phyloP scores from a whole-genome alignment of 164 flowering plant genomes.

The Aristolochia californica region DNA sequence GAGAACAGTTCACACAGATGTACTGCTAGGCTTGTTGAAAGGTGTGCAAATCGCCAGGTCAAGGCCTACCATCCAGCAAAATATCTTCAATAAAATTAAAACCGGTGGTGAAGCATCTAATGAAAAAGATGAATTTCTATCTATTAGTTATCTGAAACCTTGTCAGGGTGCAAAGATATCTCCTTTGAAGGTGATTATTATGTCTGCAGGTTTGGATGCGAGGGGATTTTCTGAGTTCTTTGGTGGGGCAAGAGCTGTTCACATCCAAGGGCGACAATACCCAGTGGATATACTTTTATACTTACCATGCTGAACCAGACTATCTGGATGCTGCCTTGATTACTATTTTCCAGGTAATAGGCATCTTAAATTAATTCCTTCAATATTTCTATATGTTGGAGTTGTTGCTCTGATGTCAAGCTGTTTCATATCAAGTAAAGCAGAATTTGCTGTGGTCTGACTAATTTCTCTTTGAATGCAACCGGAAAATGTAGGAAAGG shows the following conservation, averaged over 20 bases:
- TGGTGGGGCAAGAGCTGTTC: constrained; percentile 87
- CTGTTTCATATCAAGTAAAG: too few relatives aligned
- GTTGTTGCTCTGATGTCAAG: too few relatives aligned
- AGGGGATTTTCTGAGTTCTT: constrained; percentile 75
- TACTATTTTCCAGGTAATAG: constrained; percentile 79
- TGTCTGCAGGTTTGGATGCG: constrained; percentile 98
- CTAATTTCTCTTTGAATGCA: too few relatives aligned
- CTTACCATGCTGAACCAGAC: constrained; percentile 53
- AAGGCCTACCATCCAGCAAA: constrained; percentile 11
- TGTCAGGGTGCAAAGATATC: constrained; percentile 30
- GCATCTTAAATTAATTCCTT: not conserved
- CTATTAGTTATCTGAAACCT: constrained; percentile 20
- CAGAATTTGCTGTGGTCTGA: too few relatives aligned
- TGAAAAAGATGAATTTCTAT: constrained; percentile 19
- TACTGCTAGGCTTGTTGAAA: constrained; percentile 76
- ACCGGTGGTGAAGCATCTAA: constrained; percentile 15
- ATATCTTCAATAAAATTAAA: constrained; percentile 12
- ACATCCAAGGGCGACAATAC: constrained; percentile 74
- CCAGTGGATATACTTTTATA: constrained; percentile 81
- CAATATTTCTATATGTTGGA: too few relatives aligned
- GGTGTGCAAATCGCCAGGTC: constrained; percentile 59
- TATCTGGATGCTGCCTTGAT: constrained; percentile 68
- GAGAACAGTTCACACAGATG: constrained; percentile 96
- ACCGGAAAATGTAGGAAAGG: too few relatives aligned
- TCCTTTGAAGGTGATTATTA: constrained; percentile 74